Base-by-base conservation (phyloP, 768 basidiomycete genomes). In the Lactarius evosmus region DNA sequence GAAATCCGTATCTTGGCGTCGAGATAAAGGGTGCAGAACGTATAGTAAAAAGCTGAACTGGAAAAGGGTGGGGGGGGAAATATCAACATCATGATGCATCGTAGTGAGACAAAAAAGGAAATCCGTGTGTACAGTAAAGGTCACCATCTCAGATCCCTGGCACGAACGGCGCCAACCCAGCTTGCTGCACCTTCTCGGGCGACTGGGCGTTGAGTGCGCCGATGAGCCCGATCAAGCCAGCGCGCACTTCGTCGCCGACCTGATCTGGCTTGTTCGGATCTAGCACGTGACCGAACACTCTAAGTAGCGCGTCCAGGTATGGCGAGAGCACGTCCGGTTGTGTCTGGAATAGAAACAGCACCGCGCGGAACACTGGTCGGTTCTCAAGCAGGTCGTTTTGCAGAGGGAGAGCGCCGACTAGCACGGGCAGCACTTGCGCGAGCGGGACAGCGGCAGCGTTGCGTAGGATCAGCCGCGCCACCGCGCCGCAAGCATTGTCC, bases 401-500 rank as follows among this genome's bases (percentile, higher is more conserved):
- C 66, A 98, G 78, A 7, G 97, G 97, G 11, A 99, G 82, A 34
- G 89, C 87, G 29, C 78, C 80, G 62, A 97, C 76, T 72, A 98
- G 85, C 58, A 92, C 80, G 2, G 94, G 93, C 12, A 98, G 83
- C 57, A 97, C 93, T 75, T 93, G 88, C 56, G 94, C 91, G 41
- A 98, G 85, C 29, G 96, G 96, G 19, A 98, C 76, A 16, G 88
- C 93, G 14, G 78, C 73, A 4, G 82, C 76, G 75, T 94, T 95
- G 72, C 89, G 89, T 70, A 85, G 73, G 72, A 98, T 89, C 73
- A 98, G 82, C 17, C 97, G 88, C 5, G 86, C 86, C 58, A 98
- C 91, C 29, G 95, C 92, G 50, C 97, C 97, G 8, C 89, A 84
- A n/a, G 97, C 97, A 74, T 99, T 99, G 76, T 99, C 97, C 66